Base-by-base conservation (phyloP, 768 basidiomycete genomes). In the Mycena galericulata region DNA sequence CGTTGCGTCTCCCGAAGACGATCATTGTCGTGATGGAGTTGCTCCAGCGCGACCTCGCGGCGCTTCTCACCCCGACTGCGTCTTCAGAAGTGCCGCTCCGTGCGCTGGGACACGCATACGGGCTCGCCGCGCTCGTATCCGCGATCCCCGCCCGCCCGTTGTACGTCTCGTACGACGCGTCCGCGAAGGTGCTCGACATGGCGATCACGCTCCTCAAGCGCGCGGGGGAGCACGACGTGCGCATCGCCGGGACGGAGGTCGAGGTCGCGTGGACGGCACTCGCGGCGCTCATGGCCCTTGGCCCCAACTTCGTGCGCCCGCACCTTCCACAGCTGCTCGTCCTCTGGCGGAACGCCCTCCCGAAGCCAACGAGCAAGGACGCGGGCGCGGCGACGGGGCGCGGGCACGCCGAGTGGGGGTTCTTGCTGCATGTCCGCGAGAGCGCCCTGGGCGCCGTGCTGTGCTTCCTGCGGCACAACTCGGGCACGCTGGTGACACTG, bases 201-300 rank as follows among this genome's bases (percentile, higher is more conserved):
- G 93, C 97, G 1, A 94, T 93, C 2, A 90, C 92, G 62, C 87
- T 99, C 12, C 86, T 99, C 59, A 98, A 97, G 75, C 88, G 92
- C 36, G 92, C 95, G 0, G 93, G 94, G 10, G 96, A 98, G 66
- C 97, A 98, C 76, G 92, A 97, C 65, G 83, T 99, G 49, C 87
- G 89, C 61, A 80, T 94, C 32, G 95, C 95, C 2, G 88, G 88
- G 15, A 84, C 94, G 32, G 96, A 97, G 75, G 90, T 98, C 3
- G 96, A 97, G 75, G 92, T 97, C 1, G 96, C 97, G 0, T 99
- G 98, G 98, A 96, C 91, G 15, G 82, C 93, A 38, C 94, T 99
- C 60, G 90, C 93, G 0, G 91, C 96, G 1, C 81, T 99, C 30
- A 96, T 98, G 94, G 87, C 92, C 3, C 89, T 98, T 9, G 97